Evolutionary conservation across 495 filamentous ascomycete species (phyloP).

Genomic region (Cryomyces antarcticus): DNA sequence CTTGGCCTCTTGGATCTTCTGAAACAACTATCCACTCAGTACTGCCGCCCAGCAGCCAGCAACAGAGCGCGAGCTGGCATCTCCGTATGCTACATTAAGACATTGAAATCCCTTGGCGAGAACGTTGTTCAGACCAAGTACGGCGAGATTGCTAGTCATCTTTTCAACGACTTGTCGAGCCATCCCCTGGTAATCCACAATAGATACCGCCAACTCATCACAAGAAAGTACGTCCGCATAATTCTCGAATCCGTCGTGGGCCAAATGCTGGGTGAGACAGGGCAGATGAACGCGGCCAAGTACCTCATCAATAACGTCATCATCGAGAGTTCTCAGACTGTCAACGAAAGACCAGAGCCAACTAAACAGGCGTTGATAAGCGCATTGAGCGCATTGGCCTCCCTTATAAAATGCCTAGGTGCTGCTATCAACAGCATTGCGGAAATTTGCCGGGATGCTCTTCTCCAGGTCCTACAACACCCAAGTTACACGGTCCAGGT

Average conservation of each 20-base stretch:
- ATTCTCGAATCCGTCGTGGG: slow-evolving; percentile 69
- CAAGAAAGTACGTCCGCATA: slow-evolving; percentile 64
- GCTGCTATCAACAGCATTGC: slow-evolving; percentile 58
- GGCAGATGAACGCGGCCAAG: slow-evolving; percentile 62
- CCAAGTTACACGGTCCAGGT: slow-evolving; percentile 93
- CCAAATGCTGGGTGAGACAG: slow-evolving; percentile 69
- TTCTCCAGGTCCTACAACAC: slow-evolving; percentile 83
- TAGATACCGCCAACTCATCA: slow-evolving; percentile 70
- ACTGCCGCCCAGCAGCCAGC: slow-evolving; percentile 56
- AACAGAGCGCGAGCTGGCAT: slow-evolving; percentile 69
- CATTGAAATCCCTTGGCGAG: slow-evolving; percentile 53
- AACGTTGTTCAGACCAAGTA: slow-evolving; percentile 64
- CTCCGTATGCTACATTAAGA: slow-evolving; percentile 65
- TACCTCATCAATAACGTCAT: slow-evolving; percentile 70
- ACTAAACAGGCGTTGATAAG: slow-evolving; percentile 68
- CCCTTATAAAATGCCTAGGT: slow-evolving; percentile 59
- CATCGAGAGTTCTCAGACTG: slow-evolving; percentile 83
- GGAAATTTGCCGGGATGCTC: slow-evolving; percentile 64
- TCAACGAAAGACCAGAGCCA: slow-evolving; percentile 82
- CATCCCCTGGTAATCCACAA: slow-evolving; percentile 58
- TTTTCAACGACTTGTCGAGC: slow-evolving; percentile 62
- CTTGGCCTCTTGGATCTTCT: slow-evolving; percentile 65
- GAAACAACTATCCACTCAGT: slow-evolving; percentile 62
- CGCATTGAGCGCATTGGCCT: slow-evolving; percentile 58
- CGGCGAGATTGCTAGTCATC: slow-evolving; percentile 54